A percentile compares a stretch with the other conserved stretches of the same genome.
Conservation (phyloP, 768 basidiomycete genomes). For the Boletus vinaceobasis region DNA sequence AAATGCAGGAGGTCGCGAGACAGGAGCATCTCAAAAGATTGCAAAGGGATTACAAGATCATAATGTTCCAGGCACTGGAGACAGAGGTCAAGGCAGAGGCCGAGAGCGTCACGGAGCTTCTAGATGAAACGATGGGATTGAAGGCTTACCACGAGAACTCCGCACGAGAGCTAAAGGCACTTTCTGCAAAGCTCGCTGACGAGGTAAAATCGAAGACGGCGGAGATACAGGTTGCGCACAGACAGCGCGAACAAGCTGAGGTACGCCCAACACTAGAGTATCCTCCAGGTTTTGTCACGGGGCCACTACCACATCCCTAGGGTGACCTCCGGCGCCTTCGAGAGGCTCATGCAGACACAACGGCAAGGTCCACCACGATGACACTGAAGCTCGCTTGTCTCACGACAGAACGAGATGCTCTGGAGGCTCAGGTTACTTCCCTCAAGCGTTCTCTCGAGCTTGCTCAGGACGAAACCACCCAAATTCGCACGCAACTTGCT, state of each 20-base stretch:
- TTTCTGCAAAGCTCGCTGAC: constrained; percentile 31
- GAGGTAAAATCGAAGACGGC: constrained; percentile 40
- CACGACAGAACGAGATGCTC: constrained; percentile 55
- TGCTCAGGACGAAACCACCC: constrained; percentile 49
- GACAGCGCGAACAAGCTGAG: constrained; percentile 46
- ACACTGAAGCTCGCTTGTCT: constrained; percentile 55
- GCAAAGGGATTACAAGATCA: constrained; percentile 64
- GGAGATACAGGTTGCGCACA: constrained; percentile 36
- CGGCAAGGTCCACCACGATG: constrained; percentile 44
- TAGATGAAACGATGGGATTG: constrained; percentile 27
- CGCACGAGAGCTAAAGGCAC: constrained; percentile 30
- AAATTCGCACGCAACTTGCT: constrained; percentile 61
- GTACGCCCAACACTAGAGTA: constrained; percentile 28
- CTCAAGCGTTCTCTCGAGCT: constrained; percentile 58
- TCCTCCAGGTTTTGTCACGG: background rate
- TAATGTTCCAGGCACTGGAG: constrained; percentile 64
- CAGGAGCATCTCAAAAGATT: constrained; percentile 56
- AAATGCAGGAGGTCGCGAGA: constrained; percentile 51
- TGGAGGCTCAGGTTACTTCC: constrained; percentile 49
- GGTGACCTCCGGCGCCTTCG: constrained; percentile 42
- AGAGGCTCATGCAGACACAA: constrained; percentile 48
- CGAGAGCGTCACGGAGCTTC: constrained; percentile 48
- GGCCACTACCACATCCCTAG: constrained; percentile 20
- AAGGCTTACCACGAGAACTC: constrained; percentile 24
- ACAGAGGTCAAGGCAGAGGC: constrained; percentile 54